A percentile compares a stretch with the other conserved stretches of the same genome.
Conservation (phyloP, 2,329 filamentous ascomycete species). For the Botryotinia narcissicola region DNA sequence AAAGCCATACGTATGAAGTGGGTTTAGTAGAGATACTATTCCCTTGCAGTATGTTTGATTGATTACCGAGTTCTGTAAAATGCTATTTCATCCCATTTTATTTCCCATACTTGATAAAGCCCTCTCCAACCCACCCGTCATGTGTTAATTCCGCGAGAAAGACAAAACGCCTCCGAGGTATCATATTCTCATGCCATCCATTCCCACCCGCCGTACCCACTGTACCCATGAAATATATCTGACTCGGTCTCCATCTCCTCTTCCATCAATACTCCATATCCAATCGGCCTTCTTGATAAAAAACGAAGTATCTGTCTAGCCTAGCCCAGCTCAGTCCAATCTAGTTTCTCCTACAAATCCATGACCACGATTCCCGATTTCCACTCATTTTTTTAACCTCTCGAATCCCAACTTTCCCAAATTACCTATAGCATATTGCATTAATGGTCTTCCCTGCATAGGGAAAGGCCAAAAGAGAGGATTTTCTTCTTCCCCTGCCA, state of each 20-base stretch:
- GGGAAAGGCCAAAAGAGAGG: conserved; percentile 38
- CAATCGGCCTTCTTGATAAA: not conserved
- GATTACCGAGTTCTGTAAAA: not conserved
- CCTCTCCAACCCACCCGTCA: not conserved
- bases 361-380: too few relatives aligned
- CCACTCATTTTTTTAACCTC: not conserved
- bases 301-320: not conserved
- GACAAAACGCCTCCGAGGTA: conserved; percentile 13
- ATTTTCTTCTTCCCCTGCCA: conserved; percentile 21
- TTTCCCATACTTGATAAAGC: not conserved
- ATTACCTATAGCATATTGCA: conserved; percentile 17
- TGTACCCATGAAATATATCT: not conserved
- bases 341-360: not conserved
- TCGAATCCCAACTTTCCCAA: conserved; percentile 10
- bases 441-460: conserved; percentile 33
- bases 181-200: not conserved
- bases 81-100: not conserved
- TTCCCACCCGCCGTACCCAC: not conserved
- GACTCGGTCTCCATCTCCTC: not conserved
- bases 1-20: not conserved
- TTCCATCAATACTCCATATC: not conserved
- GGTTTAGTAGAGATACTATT: not conserved
- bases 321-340: too few relatives aligned
- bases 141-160: not conserved
- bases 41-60: not conserved